These are phyloP conservation scores for Nannizziopsis barbatae DNA, from an alignment of 2,329 filamentous ascomycete genomes.

Conservation along the genomic window DNA sequence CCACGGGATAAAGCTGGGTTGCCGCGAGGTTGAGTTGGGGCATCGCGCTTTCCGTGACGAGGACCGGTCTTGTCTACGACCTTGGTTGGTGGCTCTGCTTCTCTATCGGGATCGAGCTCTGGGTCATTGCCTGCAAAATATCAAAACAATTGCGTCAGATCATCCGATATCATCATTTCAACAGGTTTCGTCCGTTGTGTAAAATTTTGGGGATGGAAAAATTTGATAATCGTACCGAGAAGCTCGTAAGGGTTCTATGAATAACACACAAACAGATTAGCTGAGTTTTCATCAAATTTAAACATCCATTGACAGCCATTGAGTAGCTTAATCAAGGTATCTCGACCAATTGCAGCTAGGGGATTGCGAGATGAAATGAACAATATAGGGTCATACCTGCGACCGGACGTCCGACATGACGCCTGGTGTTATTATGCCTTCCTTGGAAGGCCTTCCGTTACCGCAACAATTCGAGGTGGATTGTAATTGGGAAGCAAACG, in stretches of 20 bases:
- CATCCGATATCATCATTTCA: conserved; percentile 17
- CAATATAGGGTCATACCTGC: conserved; percentile 34
- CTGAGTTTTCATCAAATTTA: conserved; percentile 5
- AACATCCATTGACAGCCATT: background rate
- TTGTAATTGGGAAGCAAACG: conserved; percentile 15
- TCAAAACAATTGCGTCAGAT: conserved; percentile 1
- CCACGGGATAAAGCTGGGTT: conserved; percentile 33
- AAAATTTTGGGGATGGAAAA: conserved; percentile 15
- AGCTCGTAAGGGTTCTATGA: conserved; percentile 90
- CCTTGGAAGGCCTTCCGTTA: conserved; percentile 41
- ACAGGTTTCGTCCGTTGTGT: conserved; percentile 19
- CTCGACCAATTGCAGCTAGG: conserved; percentile 2
- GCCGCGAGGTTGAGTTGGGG: conserved; percentile 26
- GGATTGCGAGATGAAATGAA: background rate
- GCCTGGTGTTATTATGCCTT: conserved; percentile 40
- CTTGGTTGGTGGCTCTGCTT: conserved; percentile 68
- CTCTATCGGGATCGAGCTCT: conserved; percentile 62
- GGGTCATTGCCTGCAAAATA: conserved; percentile 52
- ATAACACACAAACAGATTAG: conserved; percentile 8
- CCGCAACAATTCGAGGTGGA: conserved; percentile 36
- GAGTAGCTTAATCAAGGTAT: conserved; percentile 13
- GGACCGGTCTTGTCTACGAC: conserved; percentile 72
- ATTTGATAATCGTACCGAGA: conserved; percentile 59
- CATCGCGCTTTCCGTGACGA: conserved; percentile 78
- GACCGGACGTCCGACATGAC: conserved; percentile 45